These are phyloP conservation scores for Psilocybe cyanescens DNA, from an alignment of 768 basidiomycete genomes.

Conservation along the genomic window DNA sequence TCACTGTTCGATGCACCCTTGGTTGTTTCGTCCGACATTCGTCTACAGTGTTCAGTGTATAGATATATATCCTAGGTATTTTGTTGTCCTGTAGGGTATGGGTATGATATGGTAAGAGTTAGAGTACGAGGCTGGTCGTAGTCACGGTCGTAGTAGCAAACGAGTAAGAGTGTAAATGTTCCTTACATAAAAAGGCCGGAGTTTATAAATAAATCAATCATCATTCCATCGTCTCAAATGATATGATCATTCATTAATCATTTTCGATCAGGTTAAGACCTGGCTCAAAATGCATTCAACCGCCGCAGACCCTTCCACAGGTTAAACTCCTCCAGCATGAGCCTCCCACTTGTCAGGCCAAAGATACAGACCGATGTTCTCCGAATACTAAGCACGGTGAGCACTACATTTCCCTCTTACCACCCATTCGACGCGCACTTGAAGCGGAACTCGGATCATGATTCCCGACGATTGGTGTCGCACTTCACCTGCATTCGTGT, in stretches of 20 bases:
- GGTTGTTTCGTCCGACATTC: slow-evolving; percentile 11
- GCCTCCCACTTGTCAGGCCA: neutral
- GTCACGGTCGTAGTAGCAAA: too few relatives aligned
- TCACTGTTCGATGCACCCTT: slow-evolving; percentile 24
- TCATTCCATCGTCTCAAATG: neutral
- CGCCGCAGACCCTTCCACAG: neutral
- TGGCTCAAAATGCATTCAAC: neutral
- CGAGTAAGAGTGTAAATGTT: too few relatives aligned
- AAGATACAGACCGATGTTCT: slow-evolving; percentile 9
- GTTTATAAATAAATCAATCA: neutral
- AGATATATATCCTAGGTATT: neutral
- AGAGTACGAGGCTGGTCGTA: neutral
- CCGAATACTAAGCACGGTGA: slow-evolving; percentile 17
- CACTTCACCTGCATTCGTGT: too few relatives aligned
- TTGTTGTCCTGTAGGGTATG: neutral
- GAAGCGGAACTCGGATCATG: too few relatives aligned
- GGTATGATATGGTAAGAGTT: neutral
- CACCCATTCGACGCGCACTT: too few relatives aligned
- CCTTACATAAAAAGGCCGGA: neutral
- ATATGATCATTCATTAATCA: neutral
- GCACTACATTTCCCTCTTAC: neutral
- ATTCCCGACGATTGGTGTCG: too few relatives aligned
- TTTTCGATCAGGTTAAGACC: neutral
- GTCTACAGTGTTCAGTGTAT: neutral
- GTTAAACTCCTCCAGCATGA: slow-evolving; percentile 2